Evolutionary conservation across 768 basidiomycete species (phyloP), one percentile per base, ranked within the genome.

Genomic region (Xerocomus brunneocitrinus): DNA sequence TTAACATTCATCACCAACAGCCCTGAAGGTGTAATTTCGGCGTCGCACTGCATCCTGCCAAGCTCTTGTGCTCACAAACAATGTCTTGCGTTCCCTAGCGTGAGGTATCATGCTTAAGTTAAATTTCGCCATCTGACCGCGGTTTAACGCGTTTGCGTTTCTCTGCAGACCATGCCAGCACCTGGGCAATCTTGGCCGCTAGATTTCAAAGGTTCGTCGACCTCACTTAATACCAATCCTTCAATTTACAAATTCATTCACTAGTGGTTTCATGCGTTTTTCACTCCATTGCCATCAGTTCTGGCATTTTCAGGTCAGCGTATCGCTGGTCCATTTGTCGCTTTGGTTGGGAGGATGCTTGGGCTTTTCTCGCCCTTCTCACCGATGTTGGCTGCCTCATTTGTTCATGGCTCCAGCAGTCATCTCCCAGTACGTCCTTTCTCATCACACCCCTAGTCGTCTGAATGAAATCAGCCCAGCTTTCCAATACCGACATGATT

Each of bases 321-420:
- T 63, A 55, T 50, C 56, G 59, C 28, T 58, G 42, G 42, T 36
- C 54, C 25, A 54, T 55, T 12, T 63, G 53, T 25, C 59, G 54
- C 27, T 58, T 56, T 47, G 52, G 56, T 3, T 58, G 58, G 54
- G 59, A 63, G 2, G 56, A 64, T 34, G 13, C 24, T 3, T 63
- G 56, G 56, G 62, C 59, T 40, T 9, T 42, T 3, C 28, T 59
- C 14, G 57, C 63, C 8, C 52, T 64, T 52, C 30, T 62, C 4
- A 46, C 50, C 14, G 62, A 63, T 28, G 4, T 53, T 3, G 32
- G 30, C 13, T 44, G 40, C 43, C 50, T 62, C 43, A 5, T 43
- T 16, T 57, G 46, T 24, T 13, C 35, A 4, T 59, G 50, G 47
- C 5, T 57, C 13, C 49, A 57, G 16, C 40, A n/a, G 10, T 43